Conservation (phyloP, 2,329 filamentous ascomycete species). For the Hymenoscyphus albidus region DNA sequence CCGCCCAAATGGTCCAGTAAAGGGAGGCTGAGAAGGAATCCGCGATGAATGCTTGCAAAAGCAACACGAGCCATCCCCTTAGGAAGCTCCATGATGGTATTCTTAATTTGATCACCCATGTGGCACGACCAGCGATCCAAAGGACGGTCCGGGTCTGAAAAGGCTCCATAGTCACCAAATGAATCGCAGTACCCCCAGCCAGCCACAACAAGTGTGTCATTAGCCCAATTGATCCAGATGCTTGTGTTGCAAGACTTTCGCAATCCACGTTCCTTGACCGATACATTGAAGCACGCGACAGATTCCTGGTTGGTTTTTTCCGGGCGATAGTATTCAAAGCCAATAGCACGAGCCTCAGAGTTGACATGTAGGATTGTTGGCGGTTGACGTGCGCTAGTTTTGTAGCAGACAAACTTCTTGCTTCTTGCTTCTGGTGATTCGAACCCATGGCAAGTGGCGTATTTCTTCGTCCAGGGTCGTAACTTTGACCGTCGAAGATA, state of each 20-base stretch:
- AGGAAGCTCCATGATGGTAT: not conserved
- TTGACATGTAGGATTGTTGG: not conserved
- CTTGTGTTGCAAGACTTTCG: not conserved
- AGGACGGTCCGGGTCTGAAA: too few species aligned
- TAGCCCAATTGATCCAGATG: not conserved
- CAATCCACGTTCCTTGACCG: not conserved
- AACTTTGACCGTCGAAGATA: not conserved
- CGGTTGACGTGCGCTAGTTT: not conserved
- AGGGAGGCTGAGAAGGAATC: not conserved
- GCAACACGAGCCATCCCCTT: not conserved
- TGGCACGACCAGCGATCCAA: not conserved
- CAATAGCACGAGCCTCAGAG: not conserved
- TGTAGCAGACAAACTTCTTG: not conserved
- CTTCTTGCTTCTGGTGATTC: not conserved
- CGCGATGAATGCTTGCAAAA: not conserved
- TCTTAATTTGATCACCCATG: not conserved
- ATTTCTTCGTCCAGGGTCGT: not conserved
- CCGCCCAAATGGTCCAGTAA: too few species aligned
- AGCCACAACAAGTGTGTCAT: not conserved
- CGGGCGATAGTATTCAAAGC: not conserved
- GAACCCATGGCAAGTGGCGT: not conserved
- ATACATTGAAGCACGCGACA: not conserved
- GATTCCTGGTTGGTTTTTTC: not conserved
- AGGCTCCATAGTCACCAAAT: too few species aligned
- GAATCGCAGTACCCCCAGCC: not conserved